Percentiles rank a stretch among this genome's conserved stretches.
Conservation (phyloP, 805 yeast species). For the Kluyveromyces starmeri region DNA sequence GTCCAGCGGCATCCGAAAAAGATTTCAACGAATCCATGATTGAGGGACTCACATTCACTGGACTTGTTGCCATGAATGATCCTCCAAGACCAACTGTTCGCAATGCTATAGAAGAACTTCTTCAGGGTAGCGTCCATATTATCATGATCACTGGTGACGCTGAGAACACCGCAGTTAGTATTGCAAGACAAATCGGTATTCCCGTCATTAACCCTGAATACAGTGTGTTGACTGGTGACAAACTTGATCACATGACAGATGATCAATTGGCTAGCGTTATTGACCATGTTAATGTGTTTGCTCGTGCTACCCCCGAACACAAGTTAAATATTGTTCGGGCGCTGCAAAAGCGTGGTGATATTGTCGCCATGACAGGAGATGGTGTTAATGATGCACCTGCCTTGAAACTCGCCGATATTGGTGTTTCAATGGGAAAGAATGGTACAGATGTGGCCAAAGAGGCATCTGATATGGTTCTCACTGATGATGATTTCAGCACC, state of each 20-base stretch:
- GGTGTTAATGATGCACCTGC: constrained; percentile 99
- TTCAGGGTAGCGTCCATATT: constrained; percentile 94
- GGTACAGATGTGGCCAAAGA: constrained; percentile 99
- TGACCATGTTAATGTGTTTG: constrained; percentile 78
- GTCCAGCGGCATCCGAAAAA: constrained; percentile 20
- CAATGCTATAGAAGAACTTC: constrained; percentile 59
- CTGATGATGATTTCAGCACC: constrained; percentile 94
- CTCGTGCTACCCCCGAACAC: constrained; percentile 93
- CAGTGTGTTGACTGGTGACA: constrained; percentile 79
- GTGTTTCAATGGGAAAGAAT: constrained; percentile 85
- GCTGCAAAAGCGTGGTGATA: constrained; percentile 80
- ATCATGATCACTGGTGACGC: constrained; percentile 97
- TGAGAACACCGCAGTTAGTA: constrained; percentile 75
- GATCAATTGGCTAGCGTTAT: constrained; percentile 68
- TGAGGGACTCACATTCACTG: constrained; percentile 62
- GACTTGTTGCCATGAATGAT: constrained; percentile 92
- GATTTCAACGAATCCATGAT: constrained; percentile 35
- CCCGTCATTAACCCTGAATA: constrained; percentile 54
- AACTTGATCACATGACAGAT: constrained; percentile 64
- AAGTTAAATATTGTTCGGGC: constrained; percentile 86
- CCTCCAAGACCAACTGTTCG: constrained; percentile 92
- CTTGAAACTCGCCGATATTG: constrained; percentile 88
- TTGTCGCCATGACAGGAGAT: constrained; percentile 99
- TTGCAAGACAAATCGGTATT: constrained; percentile 87
- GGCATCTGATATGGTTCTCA: constrained; percentile 95